Percentiles rank a stretch among this genome's conserved stretches.
Conservation (phyloP, 345 rosid genomes). For the Carallia pectinifolia region DNA sequence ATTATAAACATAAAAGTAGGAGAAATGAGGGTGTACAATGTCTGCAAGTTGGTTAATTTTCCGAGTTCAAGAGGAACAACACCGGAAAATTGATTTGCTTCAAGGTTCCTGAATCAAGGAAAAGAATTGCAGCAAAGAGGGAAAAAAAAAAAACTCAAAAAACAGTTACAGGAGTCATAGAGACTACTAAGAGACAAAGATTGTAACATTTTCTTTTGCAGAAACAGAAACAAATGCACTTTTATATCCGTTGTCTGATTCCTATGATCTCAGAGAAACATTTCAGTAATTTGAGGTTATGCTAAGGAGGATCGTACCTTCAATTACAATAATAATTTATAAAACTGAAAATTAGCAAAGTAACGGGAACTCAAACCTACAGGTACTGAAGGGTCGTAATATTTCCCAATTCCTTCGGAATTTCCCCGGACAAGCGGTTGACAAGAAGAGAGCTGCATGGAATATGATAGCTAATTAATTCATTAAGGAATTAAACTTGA, state of each 20-base stretch:
- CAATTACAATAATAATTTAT: not conserved
- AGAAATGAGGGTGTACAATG: conserved; percentile 37
- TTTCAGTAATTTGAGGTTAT: too few relatives aligned
- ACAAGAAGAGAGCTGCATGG: conserved; percentile 45
- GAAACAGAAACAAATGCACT: too few relatives aligned
- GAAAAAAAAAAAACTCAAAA: not conserved
- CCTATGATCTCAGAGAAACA: too few relatives aligned
- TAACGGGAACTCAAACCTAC: conserved; percentile 33
- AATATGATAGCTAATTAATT: conserved; percentile 2
- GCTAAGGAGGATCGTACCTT: not conserved
- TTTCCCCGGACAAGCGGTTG: conserved; percentile 56
- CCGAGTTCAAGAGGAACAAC: conserved; percentile 52
- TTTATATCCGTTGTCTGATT: too few relatives aligned
- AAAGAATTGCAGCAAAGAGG: not conserved
- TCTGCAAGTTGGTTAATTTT: conserved; percentile 41
- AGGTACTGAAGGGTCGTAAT: conserved; percentile 43
- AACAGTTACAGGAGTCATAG: not conserved
- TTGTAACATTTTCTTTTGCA: too few relatives aligned
- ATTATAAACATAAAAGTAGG: not conserved
- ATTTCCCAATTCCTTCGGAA: conserved; percentile 51
- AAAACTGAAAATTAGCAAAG: not conserved
- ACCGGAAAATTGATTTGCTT: conserved; percentile 61
- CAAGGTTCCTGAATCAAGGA: conserved; percentile 47
- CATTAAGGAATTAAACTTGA: not conserved
- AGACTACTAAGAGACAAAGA: conserved; percentile 1